These are phyloP conservation scores for Fistulina hepatica DNA, from an alignment of 1,284 basidiomycete species.

Conservation along the genomic window DNA sequence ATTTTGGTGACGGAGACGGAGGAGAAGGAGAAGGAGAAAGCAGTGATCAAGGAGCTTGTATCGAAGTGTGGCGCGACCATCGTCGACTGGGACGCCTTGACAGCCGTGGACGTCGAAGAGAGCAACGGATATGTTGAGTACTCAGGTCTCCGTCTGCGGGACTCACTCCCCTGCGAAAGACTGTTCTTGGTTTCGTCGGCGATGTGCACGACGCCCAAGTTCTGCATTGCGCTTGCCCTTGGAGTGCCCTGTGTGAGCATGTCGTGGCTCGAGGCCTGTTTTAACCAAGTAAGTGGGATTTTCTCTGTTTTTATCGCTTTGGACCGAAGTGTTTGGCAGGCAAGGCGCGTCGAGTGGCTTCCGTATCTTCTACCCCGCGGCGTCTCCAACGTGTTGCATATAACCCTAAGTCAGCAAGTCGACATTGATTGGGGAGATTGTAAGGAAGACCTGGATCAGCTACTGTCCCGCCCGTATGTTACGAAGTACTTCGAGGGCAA, in stretches of 20 bases:
- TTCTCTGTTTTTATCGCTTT: not conserved
- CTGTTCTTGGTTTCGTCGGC: slow-evolving; percentile 64
- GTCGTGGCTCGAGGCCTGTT: slow-evolving; percentile 45
- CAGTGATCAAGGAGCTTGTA: slow-evolving; percentile 34
- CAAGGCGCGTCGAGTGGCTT: slow-evolving; percentile 36
- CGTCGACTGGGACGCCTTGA: slow-evolving; percentile 54
- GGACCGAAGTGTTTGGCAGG: slow-evolving; percentile 16
- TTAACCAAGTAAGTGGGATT: slow-evolving; percentile 29
- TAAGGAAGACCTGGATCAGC: slow-evolving; percentile 39
- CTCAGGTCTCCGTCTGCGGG: slow-evolving; percentile 36
- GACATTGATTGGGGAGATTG: slow-evolving; percentile 61
- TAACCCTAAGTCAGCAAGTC: slow-evolving; percentile 56
- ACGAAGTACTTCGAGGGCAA: slow-evolving; percentile 42
- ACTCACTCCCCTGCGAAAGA: slow-evolving; percentile 33
- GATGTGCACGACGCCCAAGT: slow-evolving; percentile 62
- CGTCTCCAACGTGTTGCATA: slow-evolving; percentile 37
- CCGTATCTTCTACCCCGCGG: slow-evolving; percentile 62
- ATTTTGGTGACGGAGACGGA: not conserved
- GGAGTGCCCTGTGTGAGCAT: slow-evolving; percentile 76
- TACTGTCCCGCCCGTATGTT: slow-evolving; percentile 46
- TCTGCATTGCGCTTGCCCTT: slow-evolving; percentile 68
- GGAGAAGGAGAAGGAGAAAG: slow-evolving; percentile 20
- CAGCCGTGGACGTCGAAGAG: slow-evolving; percentile 32
- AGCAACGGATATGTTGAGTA: slow-evolving; percentile 30
- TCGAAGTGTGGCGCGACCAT: slow-evolving; percentile 47